phyloP scores from a whole-genome alignment of 2,329 filamentous ascomycete species.

The Aspergillus viridinutans region DNA sequence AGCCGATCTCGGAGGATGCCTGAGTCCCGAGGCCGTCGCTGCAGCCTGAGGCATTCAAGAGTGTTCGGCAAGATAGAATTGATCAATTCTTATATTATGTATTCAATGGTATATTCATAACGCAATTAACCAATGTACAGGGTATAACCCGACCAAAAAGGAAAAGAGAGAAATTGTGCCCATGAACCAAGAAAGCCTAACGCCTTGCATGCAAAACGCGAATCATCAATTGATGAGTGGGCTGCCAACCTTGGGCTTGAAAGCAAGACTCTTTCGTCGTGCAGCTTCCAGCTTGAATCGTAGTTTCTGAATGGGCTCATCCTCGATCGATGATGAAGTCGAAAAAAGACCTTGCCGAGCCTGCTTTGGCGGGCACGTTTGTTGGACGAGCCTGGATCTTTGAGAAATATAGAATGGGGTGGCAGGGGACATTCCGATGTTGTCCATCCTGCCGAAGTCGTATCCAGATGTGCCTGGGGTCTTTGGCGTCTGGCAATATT shows the following conservation, averaged over 20 bases:
- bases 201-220: slow-evolving; percentile 2
- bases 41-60: neutral
- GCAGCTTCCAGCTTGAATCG: slow-evolving; percentile 65
- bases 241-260: slow-evolving; percentile 70
- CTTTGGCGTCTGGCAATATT: slow-evolving; percentile 24
- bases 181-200: slow-evolving; percentile 5
- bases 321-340: slow-evolving; percentile 15
- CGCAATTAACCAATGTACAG: neutral
- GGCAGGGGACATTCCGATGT: slow-evolving; percentile 40
- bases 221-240: slow-evolving; percentile 54
- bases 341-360: slow-evolving; percentile 41
- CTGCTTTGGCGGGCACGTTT: slow-evolving; percentile 54
- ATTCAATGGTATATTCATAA: neutral
- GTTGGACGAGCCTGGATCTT: slow-evolving; percentile 43
- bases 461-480: slow-evolving; percentile 30
- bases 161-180: neutral
- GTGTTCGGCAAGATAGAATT: neutral
- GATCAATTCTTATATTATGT: neutral
- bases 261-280: slow-evolving; percentile 71
- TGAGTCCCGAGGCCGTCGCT: neutral
- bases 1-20: neutral
- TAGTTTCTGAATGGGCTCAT: slow-evolving; percentile 40
- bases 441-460: slow-evolving; percentile 33
- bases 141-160: neutral
- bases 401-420: slow-evolving; percentile 46